phyloP scores from a whole-genome alignment of 345 rosid genomes.

The Eucalyptus curtisii region DNA sequence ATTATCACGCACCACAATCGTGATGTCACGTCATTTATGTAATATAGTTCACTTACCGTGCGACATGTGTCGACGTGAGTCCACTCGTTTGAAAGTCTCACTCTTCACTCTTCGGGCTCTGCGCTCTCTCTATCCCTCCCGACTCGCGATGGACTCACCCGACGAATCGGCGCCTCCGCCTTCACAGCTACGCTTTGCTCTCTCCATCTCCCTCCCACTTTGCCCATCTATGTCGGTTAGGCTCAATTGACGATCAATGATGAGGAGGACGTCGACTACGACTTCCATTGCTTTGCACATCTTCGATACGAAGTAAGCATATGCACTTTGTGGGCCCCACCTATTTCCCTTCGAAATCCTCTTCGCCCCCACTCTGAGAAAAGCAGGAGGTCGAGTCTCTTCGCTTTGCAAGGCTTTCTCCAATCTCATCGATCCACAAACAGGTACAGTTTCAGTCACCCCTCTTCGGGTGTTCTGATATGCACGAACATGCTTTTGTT shows the following conservation, averaged over 20 bases:
- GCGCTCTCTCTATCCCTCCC: too few species aligned
- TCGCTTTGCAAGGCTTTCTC: neutral
- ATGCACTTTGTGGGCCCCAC: neutral
- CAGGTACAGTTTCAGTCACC: neutral
- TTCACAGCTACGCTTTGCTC: too few species aligned
- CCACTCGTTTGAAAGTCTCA: neutral
- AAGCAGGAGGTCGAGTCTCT: too few species aligned
- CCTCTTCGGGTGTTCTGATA: neutral
- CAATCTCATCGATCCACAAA: neutral
- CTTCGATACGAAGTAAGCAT: neutral
- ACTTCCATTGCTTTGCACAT: neutral
- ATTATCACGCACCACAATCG: too few species aligned
- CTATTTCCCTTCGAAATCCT: neutral
- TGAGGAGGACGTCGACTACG: neutral
- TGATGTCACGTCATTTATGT: accelerated
- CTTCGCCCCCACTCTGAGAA: neutral
- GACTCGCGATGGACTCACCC: too few species aligned
- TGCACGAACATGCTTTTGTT: neutral
- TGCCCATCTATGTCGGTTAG: neutral
- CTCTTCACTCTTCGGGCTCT: too few species aligned
- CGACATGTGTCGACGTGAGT: neutral
- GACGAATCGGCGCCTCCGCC: neutral
- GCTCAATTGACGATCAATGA: neutral
- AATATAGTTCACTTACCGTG: neutral
- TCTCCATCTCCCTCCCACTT: too few species aligned